Percentiles rank a stretch among this genome's conserved stretches.
phyloP scores from a whole-genome alignment of 1,284 basidiomycete species.

The Ceratobasidium sp. region DNA sequence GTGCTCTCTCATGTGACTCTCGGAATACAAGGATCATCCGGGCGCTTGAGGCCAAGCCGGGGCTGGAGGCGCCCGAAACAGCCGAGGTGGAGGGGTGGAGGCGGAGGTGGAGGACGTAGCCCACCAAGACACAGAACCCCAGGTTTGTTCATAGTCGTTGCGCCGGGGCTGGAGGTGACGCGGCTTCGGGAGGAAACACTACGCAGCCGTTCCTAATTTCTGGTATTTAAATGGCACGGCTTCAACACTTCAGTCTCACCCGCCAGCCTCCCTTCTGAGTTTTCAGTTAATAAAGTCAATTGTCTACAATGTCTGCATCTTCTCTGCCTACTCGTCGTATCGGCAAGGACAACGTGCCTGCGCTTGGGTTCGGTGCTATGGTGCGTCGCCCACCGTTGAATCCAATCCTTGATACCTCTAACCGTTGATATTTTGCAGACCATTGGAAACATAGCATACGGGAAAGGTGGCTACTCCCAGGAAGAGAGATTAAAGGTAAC shows the following conservation, averaged over 20 bases:
- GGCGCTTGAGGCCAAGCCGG: no score
- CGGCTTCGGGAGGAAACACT: no score
- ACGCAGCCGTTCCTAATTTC: no score
- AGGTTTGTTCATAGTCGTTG: no score
- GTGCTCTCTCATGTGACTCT: no score
- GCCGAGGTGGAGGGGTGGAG: no score
- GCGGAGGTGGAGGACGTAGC: no score
- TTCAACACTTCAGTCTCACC: neutral
- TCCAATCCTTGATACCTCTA: neutral
- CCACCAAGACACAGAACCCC: no score
- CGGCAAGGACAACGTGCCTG: conserved; percentile 28
- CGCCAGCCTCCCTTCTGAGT: neutral
- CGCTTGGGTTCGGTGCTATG: conserved; percentile 45
- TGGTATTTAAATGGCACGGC: no score
- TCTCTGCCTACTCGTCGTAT: conserved; percentile 28
- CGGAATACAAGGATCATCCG: no score
- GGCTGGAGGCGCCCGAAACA: no score
- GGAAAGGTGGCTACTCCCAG: conserved; percentile 1
- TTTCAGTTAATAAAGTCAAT: neutral
- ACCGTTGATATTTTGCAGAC: neutral
- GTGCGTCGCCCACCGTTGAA: neutral
- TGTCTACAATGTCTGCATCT: neutral
- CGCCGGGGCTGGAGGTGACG: no score
- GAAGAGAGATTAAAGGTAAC: conserved; percentile 10
- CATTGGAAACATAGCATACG: neutral